These are phyloP conservation scores for Prunus davidiana DNA, from an alignment of 306 rosid species.

Conservation along the genomic window DNA sequence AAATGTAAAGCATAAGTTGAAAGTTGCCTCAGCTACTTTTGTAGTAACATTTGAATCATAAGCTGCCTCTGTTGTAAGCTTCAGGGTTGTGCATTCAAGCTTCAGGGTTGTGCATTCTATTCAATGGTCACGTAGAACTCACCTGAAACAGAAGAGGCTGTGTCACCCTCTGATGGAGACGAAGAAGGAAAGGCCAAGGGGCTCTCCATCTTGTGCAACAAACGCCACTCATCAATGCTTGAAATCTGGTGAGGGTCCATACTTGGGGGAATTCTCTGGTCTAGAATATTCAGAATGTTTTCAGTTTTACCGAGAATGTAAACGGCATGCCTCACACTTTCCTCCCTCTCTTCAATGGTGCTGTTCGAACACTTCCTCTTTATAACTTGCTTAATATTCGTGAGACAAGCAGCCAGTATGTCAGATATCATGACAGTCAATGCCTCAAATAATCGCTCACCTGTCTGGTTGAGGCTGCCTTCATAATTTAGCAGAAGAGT, in stretches of 20 bases:
- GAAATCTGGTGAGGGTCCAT: slow-evolving; percentile 34
- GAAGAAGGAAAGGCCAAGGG: slow-evolving; percentile 17
- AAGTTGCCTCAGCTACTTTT: background rate
- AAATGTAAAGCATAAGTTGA: background rate
- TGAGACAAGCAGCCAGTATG: slow-evolving; percentile 68
- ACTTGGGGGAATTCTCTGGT: slow-evolving; percentile 31
- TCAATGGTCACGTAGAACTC: slow-evolving; percentile 38
- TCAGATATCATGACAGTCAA: slow-evolving; percentile 51
- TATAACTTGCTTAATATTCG: slow-evolving; percentile 53
- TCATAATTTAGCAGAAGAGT: slow-evolving; percentile 41
- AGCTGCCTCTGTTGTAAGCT: background rate
- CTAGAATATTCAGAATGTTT: slow-evolving; percentile 57
- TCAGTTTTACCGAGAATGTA: slow-evolving; percentile 53
- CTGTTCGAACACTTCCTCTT: slow-evolving; percentile 40
- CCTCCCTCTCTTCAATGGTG: slow-evolving; percentile 69
- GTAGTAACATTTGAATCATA: background rate
- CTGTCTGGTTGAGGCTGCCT: slow-evolving; percentile 5
- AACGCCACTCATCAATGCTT: slow-evolving; percentile 67
- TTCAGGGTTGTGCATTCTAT: slow-evolving; percentile 1
- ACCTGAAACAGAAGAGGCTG: slow-evolving; percentile 21
- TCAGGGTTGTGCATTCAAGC: background rate
- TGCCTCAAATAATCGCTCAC: slow-evolving; percentile 43
- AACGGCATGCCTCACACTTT: slow-evolving; percentile 59
- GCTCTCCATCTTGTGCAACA: slow-evolving; percentile 34
- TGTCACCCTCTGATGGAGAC: slow-evolving; percentile 24